Base-by-base conservation (phyloP, 495 filamentous ascomycete genomes). In the Darksidea phi region DNA sequence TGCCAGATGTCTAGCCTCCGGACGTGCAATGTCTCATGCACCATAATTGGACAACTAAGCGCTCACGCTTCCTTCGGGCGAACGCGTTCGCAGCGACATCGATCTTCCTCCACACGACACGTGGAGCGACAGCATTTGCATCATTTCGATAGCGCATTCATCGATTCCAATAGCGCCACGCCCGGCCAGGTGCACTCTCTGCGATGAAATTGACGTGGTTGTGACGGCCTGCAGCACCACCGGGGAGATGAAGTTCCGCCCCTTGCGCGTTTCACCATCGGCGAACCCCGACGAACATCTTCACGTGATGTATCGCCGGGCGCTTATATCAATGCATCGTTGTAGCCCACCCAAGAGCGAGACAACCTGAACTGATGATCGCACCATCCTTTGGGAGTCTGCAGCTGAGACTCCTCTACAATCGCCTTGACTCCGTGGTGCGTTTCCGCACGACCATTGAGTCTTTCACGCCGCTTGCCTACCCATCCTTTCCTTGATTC, bases 11-110 rank as follows among this genome's bases (percentile, higher is more conserved):
- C 18, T 20, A n/a, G 15, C 5, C 6, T 43, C 41, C 41, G 41
- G 41, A 43, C 41, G 41, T 43, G 41, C 13, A 43, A 43, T 13
- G 41, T 43, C 41, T 43, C 41, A 43, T 43, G 41, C 41, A 20
- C 18, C 13, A 43, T 43, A 20, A 43, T 6, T 15, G 41, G 18
- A 15, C 41, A n/a, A 15, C 41, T 43, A 43, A 43, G 41, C 41
- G 41, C 41, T 43, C 18, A 20, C 41, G 3, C 13, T 15, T 6
- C 13, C 6, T 4, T 43, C 41, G 41, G 15, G 13, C 41, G 41
- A n/a, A 20, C 41, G 6, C 15, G 41, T 43, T 43, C 41, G 18
- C 13, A 15, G 41, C 41, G 15, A 43, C 41, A 20, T 20, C 18
- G 41, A 15, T 43, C 18, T 43, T 13, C 6, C 28, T 32, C 28